A percentile compares a stretch with the other conserved stretches of the same genome.
Evolutionary conservation across 2,329 filamentous ascomycete species (phyloP).

Genomic region (Talaromyces piceae): DNA sequence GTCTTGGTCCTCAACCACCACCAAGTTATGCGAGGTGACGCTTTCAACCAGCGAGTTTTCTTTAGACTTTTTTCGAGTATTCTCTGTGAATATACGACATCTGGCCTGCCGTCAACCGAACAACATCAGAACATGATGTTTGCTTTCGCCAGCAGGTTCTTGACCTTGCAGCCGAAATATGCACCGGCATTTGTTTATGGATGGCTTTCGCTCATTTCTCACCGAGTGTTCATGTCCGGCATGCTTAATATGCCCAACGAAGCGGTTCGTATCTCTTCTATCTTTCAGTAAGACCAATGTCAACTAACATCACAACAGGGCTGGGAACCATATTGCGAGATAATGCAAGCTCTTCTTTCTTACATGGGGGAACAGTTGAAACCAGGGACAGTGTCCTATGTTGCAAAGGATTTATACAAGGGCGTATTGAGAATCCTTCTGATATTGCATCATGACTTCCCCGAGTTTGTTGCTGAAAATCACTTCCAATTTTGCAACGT

Average conservation of each 20-base stretch:
- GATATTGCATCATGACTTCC: slow-evolving; percentile 86
- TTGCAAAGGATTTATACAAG: slow-evolving; percentile 77
- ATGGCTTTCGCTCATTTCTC: slow-evolving; percentile 76
- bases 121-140: slow-evolving; percentile 63
- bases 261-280: slow-evolving; percentile 24
- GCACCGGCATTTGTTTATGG: slow-evolving; percentile 77
- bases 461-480: slow-evolving; percentile 84
- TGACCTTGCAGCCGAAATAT: slow-evolving; percentile 65
- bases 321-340: slow-evolving; percentile 67
- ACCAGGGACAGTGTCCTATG: slow-evolving; percentile 57
- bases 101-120: slow-evolving; percentile 52
- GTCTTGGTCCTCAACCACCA: slow-evolving; percentile 79
- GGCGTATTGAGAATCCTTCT: slow-evolving; percentile 75
- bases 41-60: slow-evolving; percentile 82
- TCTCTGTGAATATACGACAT: slow-evolving; percentile 62
- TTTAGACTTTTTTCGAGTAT: slow-evolving; percentile 82
- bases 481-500: slow-evolving; percentile 73
- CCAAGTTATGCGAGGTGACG: slow-evolving; percentile 69
- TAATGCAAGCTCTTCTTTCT: slow-evolving; percentile 63
- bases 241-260: slow-evolving; percentile 63
- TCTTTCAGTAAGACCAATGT: neutral
- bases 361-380: slow-evolving; percentile 77
- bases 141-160: slow-evolving; percentile 62
- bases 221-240: slow-evolving; percentile 74
- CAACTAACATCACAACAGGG: slow-evolving; percentile 39